Conservation (phyloP, 2,329 filamentous ascomycete genomes). For the Epichloe amarillans region DNA sequence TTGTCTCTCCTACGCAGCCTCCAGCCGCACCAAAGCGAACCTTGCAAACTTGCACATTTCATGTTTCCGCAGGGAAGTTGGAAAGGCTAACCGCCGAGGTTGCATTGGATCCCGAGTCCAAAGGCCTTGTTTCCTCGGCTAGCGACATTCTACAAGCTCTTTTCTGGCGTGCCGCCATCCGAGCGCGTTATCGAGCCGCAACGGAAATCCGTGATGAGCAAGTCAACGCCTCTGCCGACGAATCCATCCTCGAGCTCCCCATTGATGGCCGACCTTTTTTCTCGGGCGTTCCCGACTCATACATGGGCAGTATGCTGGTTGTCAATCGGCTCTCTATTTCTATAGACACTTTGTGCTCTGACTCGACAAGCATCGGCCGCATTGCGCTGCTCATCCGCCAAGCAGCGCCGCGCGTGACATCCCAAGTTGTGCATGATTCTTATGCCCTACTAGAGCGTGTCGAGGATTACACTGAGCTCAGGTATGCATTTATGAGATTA, state of each 20-base stretch:
- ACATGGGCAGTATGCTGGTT: constrained; percentile 17
- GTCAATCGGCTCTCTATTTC: constrained; percentile 15
- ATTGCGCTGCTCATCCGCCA: constrained; percentile 15
- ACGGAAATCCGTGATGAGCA: constrained; percentile 9
- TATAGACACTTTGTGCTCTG: constrained; percentile 14
- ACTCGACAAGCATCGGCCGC: constrained; percentile 12
- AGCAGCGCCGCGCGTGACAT: constrained; percentile 13
- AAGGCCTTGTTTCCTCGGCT: constrained; percentile 15
- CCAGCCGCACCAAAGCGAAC: background rate
- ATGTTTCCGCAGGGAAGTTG: constrained; percentile 17
- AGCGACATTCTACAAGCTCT: constrained; percentile 27
- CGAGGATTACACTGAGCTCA: constrained; percentile 10
- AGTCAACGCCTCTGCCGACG: constrained; percentile 10
- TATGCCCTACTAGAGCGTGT: constrained; percentile 15
- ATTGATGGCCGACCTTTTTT: constrained; percentile 22
- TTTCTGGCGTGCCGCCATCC: constrained; percentile 24
- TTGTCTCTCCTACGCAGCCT: constrained; percentile 5
- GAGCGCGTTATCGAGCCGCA: constrained; percentile 21
- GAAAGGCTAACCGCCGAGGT: constrained; percentile 18
- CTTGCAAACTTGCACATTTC: constrained; percentile 16
- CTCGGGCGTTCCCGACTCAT: constrained; percentile 14
- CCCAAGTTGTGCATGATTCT: constrained; percentile 16
- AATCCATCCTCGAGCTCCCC: constrained; percentile 21
- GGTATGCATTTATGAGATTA: background rate
- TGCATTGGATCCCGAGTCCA: constrained; percentile 11